Evolutionary conservation across 495 filamentous ascomycete species (phyloP).

Genomic region (Sporormia fimetaria): DNA sequence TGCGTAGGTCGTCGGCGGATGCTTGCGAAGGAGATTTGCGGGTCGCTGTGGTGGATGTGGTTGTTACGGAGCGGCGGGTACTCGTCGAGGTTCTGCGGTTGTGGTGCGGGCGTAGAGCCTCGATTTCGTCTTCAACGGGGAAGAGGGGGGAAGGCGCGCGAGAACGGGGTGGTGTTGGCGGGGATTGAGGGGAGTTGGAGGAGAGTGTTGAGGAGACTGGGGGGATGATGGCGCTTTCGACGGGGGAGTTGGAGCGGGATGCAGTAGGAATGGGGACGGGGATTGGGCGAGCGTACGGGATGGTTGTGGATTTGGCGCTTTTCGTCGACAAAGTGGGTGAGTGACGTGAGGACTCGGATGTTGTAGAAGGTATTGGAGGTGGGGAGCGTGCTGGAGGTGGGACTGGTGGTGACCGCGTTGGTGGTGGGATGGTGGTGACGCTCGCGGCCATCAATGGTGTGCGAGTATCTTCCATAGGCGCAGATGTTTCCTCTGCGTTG

Average conservation of each 20-base stretch:
- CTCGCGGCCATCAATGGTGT: not conserved
- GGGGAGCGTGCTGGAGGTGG: constrained; percentile 1
- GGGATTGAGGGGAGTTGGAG: not conserved
- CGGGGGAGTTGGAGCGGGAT: too few species aligned
- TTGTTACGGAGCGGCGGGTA: constrained; percentile 12
- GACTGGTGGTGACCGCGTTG: not conserved
- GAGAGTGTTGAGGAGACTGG: not conserved
- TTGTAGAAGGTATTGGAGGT: too few species aligned
- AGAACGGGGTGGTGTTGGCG: constrained; percentile 8
- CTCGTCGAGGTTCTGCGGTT: constrained; percentile 4
- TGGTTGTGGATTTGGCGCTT: too few species aligned
- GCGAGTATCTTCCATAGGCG: too few species aligned
- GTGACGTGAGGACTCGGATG: too few species aligned
- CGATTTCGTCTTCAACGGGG: constrained; percentile 21
- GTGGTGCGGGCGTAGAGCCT: constrained; percentile 5
- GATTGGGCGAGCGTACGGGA: too few species aligned
- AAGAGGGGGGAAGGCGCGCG: constrained; percentile 21
- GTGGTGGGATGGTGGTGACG: not conserved
- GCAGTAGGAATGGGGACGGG: too few species aligned
- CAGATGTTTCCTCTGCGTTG: too few species aligned
- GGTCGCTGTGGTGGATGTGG: constrained; percentile 9
- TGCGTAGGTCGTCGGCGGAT: too few species aligned
- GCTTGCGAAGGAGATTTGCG: too few species aligned
- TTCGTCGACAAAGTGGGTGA: too few species aligned
- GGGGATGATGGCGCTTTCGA: constrained; percentile 9